Conservation (phyloP, 2,329 filamentous ascomycete genomes). For the Westerdykella ornata region DNA sequence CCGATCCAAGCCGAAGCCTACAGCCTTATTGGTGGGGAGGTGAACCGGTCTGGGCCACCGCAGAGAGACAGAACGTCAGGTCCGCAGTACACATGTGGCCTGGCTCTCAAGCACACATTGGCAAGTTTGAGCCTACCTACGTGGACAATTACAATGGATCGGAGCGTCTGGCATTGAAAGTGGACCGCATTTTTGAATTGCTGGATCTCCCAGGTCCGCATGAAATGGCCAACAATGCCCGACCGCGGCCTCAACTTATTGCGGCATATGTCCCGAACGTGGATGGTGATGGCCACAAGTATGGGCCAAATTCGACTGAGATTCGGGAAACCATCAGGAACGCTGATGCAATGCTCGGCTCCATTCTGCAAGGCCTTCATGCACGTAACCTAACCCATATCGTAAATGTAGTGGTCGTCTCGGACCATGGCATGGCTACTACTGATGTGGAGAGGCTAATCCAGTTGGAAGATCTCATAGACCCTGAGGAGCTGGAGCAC, state of each 20-base stretch:
- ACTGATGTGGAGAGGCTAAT: constrained; percentile 74
- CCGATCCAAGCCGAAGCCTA: constrained; percentile 66
- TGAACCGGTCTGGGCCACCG: constrained; percentile 89
- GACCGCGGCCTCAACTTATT: constrained; percentile 76
- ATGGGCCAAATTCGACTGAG: constrained; percentile 91
- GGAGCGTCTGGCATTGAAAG: constrained; percentile 68
- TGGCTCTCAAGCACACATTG: constrained; percentile 82
- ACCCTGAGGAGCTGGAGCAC: constrained; percentile 69
- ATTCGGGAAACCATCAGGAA: constrained; percentile 68
- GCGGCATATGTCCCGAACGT: constrained; percentile 93
- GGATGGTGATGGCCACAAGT: constrained; percentile 77
- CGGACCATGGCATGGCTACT: constrained; percentile 96
- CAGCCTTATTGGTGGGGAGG: constrained; percentile 91
- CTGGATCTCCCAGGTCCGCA: constrained; percentile 75
- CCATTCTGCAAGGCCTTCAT: constrained; percentile 69
- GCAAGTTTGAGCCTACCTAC: constrained; percentile 66
- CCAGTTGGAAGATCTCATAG: constrained; percentile 83
- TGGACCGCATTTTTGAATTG: constrained; percentile 69
- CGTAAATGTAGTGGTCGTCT: constrained; percentile 93
- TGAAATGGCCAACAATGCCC: constrained; percentile 44
- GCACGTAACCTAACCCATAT: constrained; percentile 77
- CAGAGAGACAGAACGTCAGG: constrained; percentile 71
- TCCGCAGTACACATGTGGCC: constrained; percentile 98
- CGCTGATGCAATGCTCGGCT: constrained; percentile 77
- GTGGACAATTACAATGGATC: constrained; percentile 78